Evolutionary conservation across 164 flowering plant species (phyloP).

Genomic region (Magnolia sinica): DNA sequence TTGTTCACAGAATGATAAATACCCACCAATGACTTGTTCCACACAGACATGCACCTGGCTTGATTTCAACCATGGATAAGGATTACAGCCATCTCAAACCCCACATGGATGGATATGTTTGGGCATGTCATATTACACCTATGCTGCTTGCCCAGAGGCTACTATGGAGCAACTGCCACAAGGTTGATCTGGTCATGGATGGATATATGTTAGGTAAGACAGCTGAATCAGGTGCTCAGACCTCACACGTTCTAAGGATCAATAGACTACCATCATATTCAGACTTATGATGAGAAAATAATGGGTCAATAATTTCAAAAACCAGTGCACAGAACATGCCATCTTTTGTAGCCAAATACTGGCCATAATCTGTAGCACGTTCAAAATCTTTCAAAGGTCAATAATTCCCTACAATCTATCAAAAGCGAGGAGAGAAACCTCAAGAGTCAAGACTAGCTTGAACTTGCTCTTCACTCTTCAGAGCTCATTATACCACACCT

Average conservation of each 20-base stretch:
- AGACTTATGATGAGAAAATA: background rate
- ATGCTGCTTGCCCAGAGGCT: too few species aligned
- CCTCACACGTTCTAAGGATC: background rate
- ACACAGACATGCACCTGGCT: too few species aligned
- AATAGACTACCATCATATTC: background rate
- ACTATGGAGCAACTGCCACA: too few species aligned
- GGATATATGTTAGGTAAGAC: background rate
- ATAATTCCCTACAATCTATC: background rate
- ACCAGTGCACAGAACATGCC: background rate
- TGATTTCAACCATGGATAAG: too few species aligned
- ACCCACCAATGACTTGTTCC: too few species aligned
- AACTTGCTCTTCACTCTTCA: background rate
- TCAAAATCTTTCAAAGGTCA: background rate
- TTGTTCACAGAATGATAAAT: background rate
- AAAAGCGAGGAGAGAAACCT: background rate
- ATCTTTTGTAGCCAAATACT: background rate
- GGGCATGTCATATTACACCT: too few species aligned
- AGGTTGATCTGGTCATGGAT: too few species aligned
- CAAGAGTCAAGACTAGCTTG: background rate
- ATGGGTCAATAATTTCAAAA: background rate
- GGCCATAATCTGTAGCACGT: background rate
- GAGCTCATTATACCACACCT: background rate
- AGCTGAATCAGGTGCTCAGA: background rate
- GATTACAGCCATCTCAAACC: too few species aligned
- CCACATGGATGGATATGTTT: too few species aligned